Evolutionary conservation across 192 early-diverging fungal species (phyloP), one percentile per base, ranked within the genome.

Genomic region (Allomyces javanicus): DNA sequence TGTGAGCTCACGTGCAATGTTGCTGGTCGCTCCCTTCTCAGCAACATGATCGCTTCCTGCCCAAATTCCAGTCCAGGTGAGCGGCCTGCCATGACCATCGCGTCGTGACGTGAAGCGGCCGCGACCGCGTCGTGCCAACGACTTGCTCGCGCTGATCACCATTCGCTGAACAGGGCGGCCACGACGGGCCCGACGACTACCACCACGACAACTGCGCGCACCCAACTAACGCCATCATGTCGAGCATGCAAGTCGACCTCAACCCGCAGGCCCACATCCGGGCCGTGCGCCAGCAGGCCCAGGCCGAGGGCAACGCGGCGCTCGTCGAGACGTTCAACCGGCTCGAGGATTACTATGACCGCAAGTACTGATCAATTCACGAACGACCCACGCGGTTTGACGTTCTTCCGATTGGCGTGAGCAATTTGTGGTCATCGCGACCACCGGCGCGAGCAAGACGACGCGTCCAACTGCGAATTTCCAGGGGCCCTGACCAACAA

Each of bases 301-400:
- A 58, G 17, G 50, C 50, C 50, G 50, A 14, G 17, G 50, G 50
- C 12, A 14, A 58, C 9, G 3, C 12, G 3, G 50, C 12, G 3
- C 17, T 58, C 17, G 50, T n/a, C 50, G 17, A n/a, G 17, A n/a
- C 50, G 17, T 96, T 88, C 76, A 72, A 74, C 61, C 80, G 82
- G 27, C 97, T 96, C 77, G 92, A 92, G 66, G 89, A 92, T 63
- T 78, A 94, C 24, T 93, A 97, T 72, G 96, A 97, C 75, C 78
- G 85, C 71, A 99, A 96, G 93, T 92, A 86, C 70, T 84, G 75
- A 25, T 55, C 19, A 66, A 63, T 62, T 70, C 4, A 26, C 1
- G 44, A n/a, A 10, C 27, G 62, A 14, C 23, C 62, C 19, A 62
- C 4, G 23, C 4, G 1, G 33, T 26, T 25, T 9, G 66, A 67